Evolutionary conservation across 371 early-diverging fungal species (phyloP).

Genomic region (Mucor circinelloides): DNA sequence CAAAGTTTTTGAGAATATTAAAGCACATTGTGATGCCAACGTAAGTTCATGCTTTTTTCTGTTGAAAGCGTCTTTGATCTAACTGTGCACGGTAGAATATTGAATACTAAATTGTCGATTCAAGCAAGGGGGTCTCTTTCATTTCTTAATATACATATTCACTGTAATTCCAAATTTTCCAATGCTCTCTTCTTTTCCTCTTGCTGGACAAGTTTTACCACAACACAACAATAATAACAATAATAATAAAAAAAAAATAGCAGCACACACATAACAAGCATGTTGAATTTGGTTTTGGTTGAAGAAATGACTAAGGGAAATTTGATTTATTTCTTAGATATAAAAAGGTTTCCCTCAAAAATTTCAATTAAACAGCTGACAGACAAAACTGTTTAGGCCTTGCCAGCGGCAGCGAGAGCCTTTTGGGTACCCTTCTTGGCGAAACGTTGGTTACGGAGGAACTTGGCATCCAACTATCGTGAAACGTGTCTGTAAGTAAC

Average conservation of each 20-base stretch:
- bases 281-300: neutral
- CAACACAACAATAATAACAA: neutral
- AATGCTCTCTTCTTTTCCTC: neutral
- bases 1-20: slow-evolving; percentile 91
- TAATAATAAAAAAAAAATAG: neutral
- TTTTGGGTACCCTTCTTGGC: slow-evolving; percentile 81
- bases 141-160: neutral
- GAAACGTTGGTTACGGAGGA: slow-evolving; percentile 97
- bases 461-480: slow-evolving; percentile 89
- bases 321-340: neutral
- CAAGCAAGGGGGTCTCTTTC: neutral
- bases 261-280: neutral
- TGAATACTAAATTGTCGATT: slow-evolving; percentile 13
- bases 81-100: slow-evolving; percentile 12
- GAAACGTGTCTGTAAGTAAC: neutral
- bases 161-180: neutral
- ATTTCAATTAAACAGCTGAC: neutral
- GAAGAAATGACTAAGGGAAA: neutral
- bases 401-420: slow-evolving; percentile 35
- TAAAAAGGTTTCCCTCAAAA: neutral
- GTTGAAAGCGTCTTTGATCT: neutral
- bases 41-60: slow-evolving; percentile 30
- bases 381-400: slow-evolving; percentile 64
- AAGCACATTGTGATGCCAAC: slow-evolving; percentile 52
- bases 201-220: slow-evolving; percentile 14